Percentiles rank a stretch among this genome's conserved stretches.
Conservation (phyloP, 2,329 filamentous ascomycete species). For the Fusarium metavorans region DNA sequence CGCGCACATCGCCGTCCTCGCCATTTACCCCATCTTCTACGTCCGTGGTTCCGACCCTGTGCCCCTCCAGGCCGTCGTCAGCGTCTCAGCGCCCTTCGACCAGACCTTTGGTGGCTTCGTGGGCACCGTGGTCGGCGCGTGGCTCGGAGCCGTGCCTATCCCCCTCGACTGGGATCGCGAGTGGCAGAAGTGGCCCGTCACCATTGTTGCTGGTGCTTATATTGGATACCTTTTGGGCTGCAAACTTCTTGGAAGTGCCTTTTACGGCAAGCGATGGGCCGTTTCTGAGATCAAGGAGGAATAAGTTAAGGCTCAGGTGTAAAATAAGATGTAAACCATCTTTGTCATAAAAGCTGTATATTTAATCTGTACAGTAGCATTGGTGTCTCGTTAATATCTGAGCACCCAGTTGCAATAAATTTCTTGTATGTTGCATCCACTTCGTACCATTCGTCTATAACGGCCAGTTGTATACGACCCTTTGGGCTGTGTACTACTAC, state of each 20-base stretch:
- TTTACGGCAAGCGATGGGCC: constrained; percentile 59
- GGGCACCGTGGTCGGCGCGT: constrained; percentile 85
- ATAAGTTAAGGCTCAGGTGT: constrained; percentile 11
- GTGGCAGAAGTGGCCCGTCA: constrained; percentile 98
- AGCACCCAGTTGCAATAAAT: not conserved
- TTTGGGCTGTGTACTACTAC: not conserved
- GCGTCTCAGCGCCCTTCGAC: constrained; percentile 79
- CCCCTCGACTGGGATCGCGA: constrained; percentile 98
- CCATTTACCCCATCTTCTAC: constrained; percentile 85
- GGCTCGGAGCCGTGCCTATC: constrained; percentile 94
- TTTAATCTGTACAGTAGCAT: not conserved
- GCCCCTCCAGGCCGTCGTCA: constrained; percentile 78
- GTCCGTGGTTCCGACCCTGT: constrained; percentile 80
- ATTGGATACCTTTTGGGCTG: constrained; percentile 81
- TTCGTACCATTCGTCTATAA: not conserved
- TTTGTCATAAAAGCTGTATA: not conserved
- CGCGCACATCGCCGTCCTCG: constrained; percentile 83
- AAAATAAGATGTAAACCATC: not conserved
- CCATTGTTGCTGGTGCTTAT: constrained; percentile 86
- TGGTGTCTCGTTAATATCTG: not conserved
- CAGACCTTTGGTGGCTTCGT: constrained; percentile 84
- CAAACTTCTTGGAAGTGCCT: constrained; percentile 65
- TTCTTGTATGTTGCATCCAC: not conserved
- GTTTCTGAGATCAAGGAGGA: constrained; percentile 44
- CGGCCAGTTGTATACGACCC: not conserved